Base-by-base conservation (phyloP, 2,329 filamentous ascomycete species). In the Meredithiella fracta region DNA sequence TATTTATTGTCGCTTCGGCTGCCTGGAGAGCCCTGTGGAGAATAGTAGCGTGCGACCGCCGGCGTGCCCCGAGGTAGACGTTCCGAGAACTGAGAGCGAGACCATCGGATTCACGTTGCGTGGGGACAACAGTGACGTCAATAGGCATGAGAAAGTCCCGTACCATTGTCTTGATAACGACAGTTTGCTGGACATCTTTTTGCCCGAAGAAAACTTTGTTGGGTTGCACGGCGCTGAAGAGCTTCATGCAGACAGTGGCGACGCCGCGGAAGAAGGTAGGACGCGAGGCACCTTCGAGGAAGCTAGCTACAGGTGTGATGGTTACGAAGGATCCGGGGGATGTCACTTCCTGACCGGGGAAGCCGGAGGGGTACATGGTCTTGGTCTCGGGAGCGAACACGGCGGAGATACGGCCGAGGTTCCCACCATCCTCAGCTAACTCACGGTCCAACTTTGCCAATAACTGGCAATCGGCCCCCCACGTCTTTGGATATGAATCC, bases 181-280 rank as follows among this genome's bases (percentile, higher is more conserved):
- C 86, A 0, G 89, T 94, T 70, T 98, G 92, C 72, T 98, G 92
- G 20, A 96, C 81, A 67, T 98, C 92, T 71, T 98, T 98, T 68
- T 97, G 92, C 3, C 92, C 92, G 72, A 98, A 96, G 70, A 95
- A 90, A 20, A 85, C 85, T 3, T 77, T 73, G 58, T 88, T 82
- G 0, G 85, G 82, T 63, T 72, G 70, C 17, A 72, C 68, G 20
- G 71, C 67, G 60, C 71, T 72, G 65, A 73, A 72, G 23, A 73
- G 68, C 67, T 92, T 98, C 79, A 91, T 92, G 71, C 90, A 96
- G 1, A 98, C 85, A 1, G 92, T 98, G 20, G 92, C 90, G 34
- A 98, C 92, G 40, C 92, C 92, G 51, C 92, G 78, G 70, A 98
- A 98, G 69, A 98, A 98, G 47, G 94, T 94, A 1, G 92, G 92